Conservation (phyloP, 768 basidiomycete genomes). For the Boletus rufocinnamomeus region DNA sequence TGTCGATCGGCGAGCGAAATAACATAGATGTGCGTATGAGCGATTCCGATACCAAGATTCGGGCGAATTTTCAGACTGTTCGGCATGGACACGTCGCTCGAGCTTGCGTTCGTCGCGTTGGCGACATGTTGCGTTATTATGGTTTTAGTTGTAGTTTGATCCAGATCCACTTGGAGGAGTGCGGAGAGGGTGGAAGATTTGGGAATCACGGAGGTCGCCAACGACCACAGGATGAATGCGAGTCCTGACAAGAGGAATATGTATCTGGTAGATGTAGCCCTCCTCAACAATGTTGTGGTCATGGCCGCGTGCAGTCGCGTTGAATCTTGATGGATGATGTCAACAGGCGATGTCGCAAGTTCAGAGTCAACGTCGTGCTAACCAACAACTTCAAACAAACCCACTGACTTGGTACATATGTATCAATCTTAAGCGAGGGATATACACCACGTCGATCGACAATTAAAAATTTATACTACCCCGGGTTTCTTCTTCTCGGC, state of each 20-base stretch:
- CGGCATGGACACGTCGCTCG: not conserved
- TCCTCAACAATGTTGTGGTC: conserved; percentile 11
- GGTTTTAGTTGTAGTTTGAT: not conserved
- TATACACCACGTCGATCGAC: no score
- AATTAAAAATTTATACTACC: no score
- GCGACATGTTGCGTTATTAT: not conserved
- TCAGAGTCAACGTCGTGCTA: not conserved
- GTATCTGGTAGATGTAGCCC: conserved; percentile 21
- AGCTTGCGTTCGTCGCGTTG: not conserved
- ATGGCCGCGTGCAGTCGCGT: not conserved
- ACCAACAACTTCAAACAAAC: not conserved
- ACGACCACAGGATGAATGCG: conserved; percentile 25
- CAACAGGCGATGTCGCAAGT: not conserved
- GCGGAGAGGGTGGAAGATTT: conserved; percentile 14
- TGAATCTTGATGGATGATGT: not conserved
- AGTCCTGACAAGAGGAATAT: conserved; percentile 26
- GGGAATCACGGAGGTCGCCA: conserved; percentile 9
- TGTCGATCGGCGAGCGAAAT: conserved; percentile 58
- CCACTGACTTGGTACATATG: no score
- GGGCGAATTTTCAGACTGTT: not conserved
- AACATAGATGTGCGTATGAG: conserved; percentile 49
- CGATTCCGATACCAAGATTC: conserved; percentile 37
- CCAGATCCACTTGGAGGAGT: conserved; percentile 21
- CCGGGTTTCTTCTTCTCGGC: no score
- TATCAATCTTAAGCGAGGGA: no score